Base-by-base conservation (phyloP, 768 basidiomycete genomes). In the Lentinula guzmanii region DNA sequence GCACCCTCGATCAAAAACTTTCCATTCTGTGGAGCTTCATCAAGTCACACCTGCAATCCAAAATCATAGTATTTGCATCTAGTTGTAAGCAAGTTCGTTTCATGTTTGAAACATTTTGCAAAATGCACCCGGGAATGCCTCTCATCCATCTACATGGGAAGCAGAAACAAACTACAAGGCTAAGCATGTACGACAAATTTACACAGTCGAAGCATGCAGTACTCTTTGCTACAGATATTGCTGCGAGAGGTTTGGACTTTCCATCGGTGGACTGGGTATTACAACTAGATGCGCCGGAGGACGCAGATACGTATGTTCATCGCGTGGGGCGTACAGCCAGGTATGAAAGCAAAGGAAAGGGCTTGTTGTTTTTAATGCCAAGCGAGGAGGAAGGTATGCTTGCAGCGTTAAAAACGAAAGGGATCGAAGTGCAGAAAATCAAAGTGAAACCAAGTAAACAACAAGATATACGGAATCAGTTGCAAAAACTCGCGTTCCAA, bases 21-120 rank as follows among this genome's bases (percentile, higher is more conserved):
- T 91, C 95, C 70, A 77, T 91, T 15, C 81, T 99, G 15, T 98
- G 91, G 90, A 88, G 87, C 48, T 99, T 99, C 74, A 88, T 98
- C 76, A 95, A 92, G 74, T 89, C 87, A 5, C 97, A 98, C 68
- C 81, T 98, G 9, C 91, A 92, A 71, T 84, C 82, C 68, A 99
- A 99, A 75, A 84, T 84, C 5, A 86, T 99, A 41, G 94, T 98
- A 2, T 98, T 99, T 75, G 78, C 98, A 66, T 97, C 95, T 24
- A 90, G 88, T 63, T 91, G 94, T 72, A 98, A 98, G 73, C 97
- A 99, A 75, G 95, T 98, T 55, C 93, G 95, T 18, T 98, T 98
- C 73, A 89, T 90, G 6, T 98, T 90, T 69, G 95, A 97, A 76
- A 92, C 90, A 15, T 98, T 99, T 74, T 90, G 93, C 76, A 89